phyloP scores from a whole-genome alignment of 306 rosid species.

The Cucurbita ficifolia region DNA sequence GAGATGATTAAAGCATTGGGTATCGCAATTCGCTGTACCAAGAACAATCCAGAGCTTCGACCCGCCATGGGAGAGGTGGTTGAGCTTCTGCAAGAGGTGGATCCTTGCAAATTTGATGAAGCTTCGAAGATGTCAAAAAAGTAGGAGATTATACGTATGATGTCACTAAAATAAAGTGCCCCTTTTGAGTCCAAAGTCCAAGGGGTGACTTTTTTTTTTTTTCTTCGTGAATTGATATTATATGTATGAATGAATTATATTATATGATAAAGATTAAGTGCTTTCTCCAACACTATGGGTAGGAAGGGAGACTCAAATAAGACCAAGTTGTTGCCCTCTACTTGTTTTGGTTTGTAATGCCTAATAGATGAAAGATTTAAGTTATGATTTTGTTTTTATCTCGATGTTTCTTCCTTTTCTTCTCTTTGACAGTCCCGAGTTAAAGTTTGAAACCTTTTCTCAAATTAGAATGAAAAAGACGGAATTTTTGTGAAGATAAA shows the following conservation, averaged over 20 bases:
- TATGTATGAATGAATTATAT: neutral
- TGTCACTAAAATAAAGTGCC: neutral
- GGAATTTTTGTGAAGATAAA: neutral
- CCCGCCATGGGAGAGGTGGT: slow-evolving; percentile 95
- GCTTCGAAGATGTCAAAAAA: slow-evolving; percentile 7
- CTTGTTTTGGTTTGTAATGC: neutral
- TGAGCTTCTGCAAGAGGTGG: slow-evolving; percentile 54
- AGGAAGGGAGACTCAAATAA: neutral
- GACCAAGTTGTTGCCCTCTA: neutral
- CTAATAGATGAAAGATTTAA: neutral
- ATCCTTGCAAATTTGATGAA: slow-evolving; percentile 34
- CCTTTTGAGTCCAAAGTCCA: neutral
- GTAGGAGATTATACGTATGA: neutral
- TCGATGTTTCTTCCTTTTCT: neutral
- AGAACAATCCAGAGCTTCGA: slow-evolving; percentile 57
- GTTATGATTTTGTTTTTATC: neutral
- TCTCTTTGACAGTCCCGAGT: rapidly evolving
- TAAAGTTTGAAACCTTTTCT: neutral
- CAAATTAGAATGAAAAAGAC: neutral
- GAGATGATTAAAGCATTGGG: slow-evolving; percentile 63
- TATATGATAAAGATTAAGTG: neutral
- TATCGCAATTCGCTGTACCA: slow-evolving; percentile 76
- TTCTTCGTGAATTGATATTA: neutral
- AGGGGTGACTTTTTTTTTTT: neutral
- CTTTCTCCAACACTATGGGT: neutral